A percentile compares a stretch with the other conserved stretches of the same genome.
Evolutionary conservation across 306 rosid species (phyloP).

Genomic region (Glycine soja): DNA sequence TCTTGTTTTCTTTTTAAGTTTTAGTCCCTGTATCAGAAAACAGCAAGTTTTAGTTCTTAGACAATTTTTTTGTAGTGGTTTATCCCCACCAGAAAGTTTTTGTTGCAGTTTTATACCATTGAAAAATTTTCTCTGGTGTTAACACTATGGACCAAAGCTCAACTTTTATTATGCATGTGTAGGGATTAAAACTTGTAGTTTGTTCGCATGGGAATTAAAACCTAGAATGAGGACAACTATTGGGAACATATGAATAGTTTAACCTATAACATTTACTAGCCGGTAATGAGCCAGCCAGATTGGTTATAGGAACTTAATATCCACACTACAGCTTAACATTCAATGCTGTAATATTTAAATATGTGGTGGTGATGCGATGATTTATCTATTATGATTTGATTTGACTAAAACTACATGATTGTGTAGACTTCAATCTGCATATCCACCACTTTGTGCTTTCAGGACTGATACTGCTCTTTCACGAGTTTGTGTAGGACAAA

Average conservation of each 20-base stretch:
- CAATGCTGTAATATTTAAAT: conserved; percentile 1
- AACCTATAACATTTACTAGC: neutral
- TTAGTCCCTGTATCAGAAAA: no score
- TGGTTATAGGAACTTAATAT: conserved; percentile 21
- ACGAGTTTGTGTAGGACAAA: conserved; percentile 69
- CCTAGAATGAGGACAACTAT: neutral
- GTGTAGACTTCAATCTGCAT: conserved; percentile 9
- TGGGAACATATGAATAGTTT: neutral
- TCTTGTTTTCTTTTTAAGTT: neutral
- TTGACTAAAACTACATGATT: neutral
- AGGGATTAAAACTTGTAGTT: neutral
- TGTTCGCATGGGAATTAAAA: neutral
- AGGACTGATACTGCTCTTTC: conserved; percentile 25
- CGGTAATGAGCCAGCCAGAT: neutral
- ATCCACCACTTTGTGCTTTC: conserved; percentile 36
- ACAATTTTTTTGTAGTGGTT: neutral
- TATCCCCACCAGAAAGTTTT: neutral
- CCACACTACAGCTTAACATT: conserved; percentile 23
- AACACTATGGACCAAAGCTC: neutral
- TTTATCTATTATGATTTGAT: conserved; percentile 27
- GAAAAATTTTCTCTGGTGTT: neutral
- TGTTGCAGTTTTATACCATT: neutral
- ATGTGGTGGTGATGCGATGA: neutral
- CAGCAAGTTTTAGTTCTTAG: neutral
- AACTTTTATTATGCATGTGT: neutral